Evolutionary conservation across 2,329 filamentous ascomycete species (phyloP).

Genomic region (Hypoxylon sp.): DNA sequence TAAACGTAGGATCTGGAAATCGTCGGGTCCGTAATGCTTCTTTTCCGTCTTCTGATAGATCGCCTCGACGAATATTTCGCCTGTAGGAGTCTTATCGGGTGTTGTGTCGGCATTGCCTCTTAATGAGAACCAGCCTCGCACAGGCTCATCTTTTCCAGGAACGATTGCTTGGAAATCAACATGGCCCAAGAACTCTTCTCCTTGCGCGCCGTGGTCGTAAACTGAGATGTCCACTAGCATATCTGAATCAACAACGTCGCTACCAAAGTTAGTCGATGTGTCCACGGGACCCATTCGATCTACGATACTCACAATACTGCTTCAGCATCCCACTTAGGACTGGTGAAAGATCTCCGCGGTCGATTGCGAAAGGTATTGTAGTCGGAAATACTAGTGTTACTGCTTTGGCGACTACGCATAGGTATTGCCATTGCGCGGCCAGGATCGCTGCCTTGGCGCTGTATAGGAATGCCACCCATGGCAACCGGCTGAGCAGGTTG

Average conservation of each 20-base stretch:
- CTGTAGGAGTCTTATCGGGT: conserved; percentile 81
- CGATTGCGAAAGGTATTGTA: conserved; percentile 72
- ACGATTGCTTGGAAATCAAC: conserved; percentile 82
- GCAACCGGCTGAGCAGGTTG: conserved; percentile 61
- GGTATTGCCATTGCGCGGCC: conserved; percentile 93
- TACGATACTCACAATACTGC: conserved; percentile 84
- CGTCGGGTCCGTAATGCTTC: conserved; percentile 92
- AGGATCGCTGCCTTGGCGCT: conserved; percentile 83
- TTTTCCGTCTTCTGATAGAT: conserved; percentile 89
- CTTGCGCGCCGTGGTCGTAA: conserved; percentile 84
- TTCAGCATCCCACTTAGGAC: conserved; percentile 95
- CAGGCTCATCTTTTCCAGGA: conserved; percentile 75
- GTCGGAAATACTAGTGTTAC: conserved; percentile 88
- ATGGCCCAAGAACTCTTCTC: conserved; percentile 93
- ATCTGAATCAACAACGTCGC: conserved; percentile 93
- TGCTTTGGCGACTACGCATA: conserved; percentile 97
- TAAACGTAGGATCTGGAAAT: conserved; percentile 95
- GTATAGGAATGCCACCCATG: conserved; percentile 71
- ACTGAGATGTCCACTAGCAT: conserved; percentile 93
- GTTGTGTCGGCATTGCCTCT: conserved; percentile 80
- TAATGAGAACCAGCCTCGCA: conserved; percentile 89
- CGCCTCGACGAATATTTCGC: conserved; percentile 90
- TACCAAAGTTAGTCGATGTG: conserved; percentile 57
- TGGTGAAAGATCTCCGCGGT: conserved; percentile 74
- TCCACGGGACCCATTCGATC: conserved; percentile 23